Evolutionary conservation across 768 basidiomycete species (phyloP), one percentile per base, ranked within the genome.

Genomic region (Rhodotorula taiwanensis): DNA sequence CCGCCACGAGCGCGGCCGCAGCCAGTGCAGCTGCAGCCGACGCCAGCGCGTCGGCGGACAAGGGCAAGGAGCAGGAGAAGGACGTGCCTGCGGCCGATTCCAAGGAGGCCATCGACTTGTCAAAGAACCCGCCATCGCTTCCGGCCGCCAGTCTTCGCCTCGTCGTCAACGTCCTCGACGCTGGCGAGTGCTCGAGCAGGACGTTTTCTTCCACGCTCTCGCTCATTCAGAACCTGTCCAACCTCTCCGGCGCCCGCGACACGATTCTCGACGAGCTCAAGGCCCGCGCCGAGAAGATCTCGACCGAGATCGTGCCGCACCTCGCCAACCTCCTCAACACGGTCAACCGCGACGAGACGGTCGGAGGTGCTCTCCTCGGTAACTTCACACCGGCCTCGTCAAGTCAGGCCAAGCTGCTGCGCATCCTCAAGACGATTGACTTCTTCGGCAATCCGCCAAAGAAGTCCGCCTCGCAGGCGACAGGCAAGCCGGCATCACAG

Each of bases 111-210:
- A 77, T 77, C 55, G 78, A 80, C 5, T 66, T 88, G 20, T 77
- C 89, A 20, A 79, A 85, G 16, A 83, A 81, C 55, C 84, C 88
- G 23, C 95, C 95, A 18, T 84, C 86, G 67, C 86, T 98, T 62
- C 90, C 93, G 11, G 83, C 87, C 55, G 75, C 83, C 6, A 85
- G 88, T n/a, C 80, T 98, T 30, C 85, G 88, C 42, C 82, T 92
- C 42, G 90, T 98, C 64, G 91, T 95, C 74, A 98, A 98, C 76
- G 91, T 98, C 70, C 79, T 99, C 66, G 97, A 95, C n/a, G 81
- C 87, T 25, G 95, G 95, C 48, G 95, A 99, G 79, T 98, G 94
- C 73, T 91, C 92, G 28, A 88, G 87, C 47, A 82, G 87, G 36
- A 95, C 93, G n/a, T 99, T 99, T 82, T 87, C 91, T 70, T 86